A percentile compares a stretch with the other conserved stretches of the same genome.
Evolutionary conservation across 2,329 filamentous ascomycete genomes (phyloP).

Genomic region (Aspergillus neoniger): DNA sequence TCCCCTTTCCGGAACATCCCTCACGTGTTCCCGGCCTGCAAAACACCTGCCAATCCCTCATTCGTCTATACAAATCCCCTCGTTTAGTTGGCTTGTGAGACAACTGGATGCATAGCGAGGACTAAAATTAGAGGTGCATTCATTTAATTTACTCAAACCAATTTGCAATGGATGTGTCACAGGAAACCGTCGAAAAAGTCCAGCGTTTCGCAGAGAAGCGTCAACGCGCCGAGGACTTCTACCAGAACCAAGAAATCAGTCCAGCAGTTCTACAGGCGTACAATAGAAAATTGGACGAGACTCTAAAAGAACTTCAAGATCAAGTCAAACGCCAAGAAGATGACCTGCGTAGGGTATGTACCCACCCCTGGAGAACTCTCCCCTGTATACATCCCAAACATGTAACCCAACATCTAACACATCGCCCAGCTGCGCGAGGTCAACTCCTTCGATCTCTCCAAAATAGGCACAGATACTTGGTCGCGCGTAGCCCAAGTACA

Average conservation of each 20-base stretch:
- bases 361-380: neutral
- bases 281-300: slow-evolving; percentile 58
- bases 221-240: slow-evolving; percentile 37
- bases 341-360: slow-evolving; percentile 48
- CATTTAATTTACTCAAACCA: neutral
- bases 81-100: neutral
- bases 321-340: slow-evolving; percentile 51
- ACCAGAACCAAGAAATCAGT: slow-evolving; percentile 30
- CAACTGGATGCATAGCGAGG: neutral
- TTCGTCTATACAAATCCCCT: neutral
- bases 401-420: slow-evolving; percentile 17
- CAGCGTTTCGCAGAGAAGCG: slow-evolving; percentile 39
- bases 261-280: slow-evolving; percentile 35
- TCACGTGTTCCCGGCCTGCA: slow-evolving; percentile 17
- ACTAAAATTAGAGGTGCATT: neutral
- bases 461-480: slow-evolving; percentile 31
- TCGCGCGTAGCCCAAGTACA: slow-evolving; percentile 50
- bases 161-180: slow-evolving; percentile 32
- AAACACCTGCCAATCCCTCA: neutral
- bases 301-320: slow-evolving; percentile 66
- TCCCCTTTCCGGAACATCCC: slow-evolving; percentile 14
- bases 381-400: neutral
- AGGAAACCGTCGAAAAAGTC: slow-evolving; percentile 37
- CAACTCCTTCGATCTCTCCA: slow-evolving; percentile 33
- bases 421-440: slow-evolving; percentile 35